Evolutionary conservation across 129 eudicot species (phyloP).

Genomic region (Artemisia argyi): DNA sequence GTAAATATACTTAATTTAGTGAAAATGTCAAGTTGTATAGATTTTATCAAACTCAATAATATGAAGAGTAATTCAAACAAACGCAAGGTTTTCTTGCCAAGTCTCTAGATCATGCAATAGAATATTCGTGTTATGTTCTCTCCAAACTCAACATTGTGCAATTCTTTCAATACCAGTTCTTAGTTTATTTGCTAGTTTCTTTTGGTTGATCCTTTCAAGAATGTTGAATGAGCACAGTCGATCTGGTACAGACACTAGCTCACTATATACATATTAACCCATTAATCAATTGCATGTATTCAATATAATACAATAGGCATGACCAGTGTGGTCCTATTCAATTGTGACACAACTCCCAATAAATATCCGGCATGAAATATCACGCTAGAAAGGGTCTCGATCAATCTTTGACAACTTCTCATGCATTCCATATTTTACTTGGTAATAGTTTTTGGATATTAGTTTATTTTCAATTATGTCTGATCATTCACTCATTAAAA

Average conservation of each 20-base stretch:
- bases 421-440: neutral
- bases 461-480: no score
- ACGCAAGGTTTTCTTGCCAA: no score
- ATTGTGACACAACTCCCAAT: neutral
- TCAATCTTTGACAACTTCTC: slow-evolving; percentile 3
- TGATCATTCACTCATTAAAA: no score
- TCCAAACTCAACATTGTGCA: neutral
- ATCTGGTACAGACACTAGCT: neutral
- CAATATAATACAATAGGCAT: neutral
- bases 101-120: no score
- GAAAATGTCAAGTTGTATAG: no score
- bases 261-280: neutral
- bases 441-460: no score
- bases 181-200: neutral
- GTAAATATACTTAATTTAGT: no score
- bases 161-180: neutral
- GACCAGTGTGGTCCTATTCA: neutral
- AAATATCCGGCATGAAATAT: slow-evolving; percentile 5
- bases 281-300: neutral
- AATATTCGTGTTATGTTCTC: no score
- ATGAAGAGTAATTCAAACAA: no score
- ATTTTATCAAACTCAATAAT: no score
- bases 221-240: slow-evolving; percentile 17
- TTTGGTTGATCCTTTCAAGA: neutral
- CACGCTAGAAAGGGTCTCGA: neutral